Base-by-base conservation (phyloP, 2,329 filamentous ascomycete species). In the Fusarium sp. region DNA sequence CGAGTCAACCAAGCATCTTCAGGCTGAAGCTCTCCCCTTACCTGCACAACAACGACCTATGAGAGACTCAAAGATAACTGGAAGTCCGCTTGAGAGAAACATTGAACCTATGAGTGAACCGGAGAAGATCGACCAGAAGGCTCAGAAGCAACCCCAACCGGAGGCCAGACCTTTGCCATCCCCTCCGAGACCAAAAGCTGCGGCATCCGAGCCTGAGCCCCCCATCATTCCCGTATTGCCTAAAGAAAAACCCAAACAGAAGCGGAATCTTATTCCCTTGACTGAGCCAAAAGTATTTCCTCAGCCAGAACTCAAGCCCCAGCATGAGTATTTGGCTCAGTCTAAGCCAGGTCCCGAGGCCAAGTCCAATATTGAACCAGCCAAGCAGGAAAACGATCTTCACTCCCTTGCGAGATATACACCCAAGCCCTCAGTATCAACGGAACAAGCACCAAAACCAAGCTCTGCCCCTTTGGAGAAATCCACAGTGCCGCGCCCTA, bases 81-180 rank as follows among this genome's bases (percentile, higher is more conserved):
- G 21, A 6, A 41, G 23, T 25, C 16, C 8, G 18, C 18, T 5
- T 16, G 28, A 21, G n/a, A 37, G 41, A 28, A 25, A 62, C 16
- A 30, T 23, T 0, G 34, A 37, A n/a, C 3, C 57, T 8, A 8
- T n/a, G 3, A 23, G 44, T 13, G 21, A 23, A 7, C 34, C 25
- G 9, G 21, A 18, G 4, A 13, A 26, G 3, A 21, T 18, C 3
- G n/a, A 39, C 13, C 31, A 21, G 3, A 43, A 19, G n/a, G 4
- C 18, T 2, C 6, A 34, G 18, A n/a, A 66, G 11, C n/a, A 28
- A 21, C 37, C 42, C 6, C 31, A 44, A 18, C 28, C 39, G 18
- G 21, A 4, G 16, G 28, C 31, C 9, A 44, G 45, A 7, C 58
- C 67, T 21, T 45, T 63, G 13, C 41, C 61, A 6, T 42, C 60